A percentile compares a stretch with the other conserved stretches of the same genome.
phyloP scores from a whole-genome alignment of 805 yeast species.

The Wickerhamiella shivajii region DNA sequence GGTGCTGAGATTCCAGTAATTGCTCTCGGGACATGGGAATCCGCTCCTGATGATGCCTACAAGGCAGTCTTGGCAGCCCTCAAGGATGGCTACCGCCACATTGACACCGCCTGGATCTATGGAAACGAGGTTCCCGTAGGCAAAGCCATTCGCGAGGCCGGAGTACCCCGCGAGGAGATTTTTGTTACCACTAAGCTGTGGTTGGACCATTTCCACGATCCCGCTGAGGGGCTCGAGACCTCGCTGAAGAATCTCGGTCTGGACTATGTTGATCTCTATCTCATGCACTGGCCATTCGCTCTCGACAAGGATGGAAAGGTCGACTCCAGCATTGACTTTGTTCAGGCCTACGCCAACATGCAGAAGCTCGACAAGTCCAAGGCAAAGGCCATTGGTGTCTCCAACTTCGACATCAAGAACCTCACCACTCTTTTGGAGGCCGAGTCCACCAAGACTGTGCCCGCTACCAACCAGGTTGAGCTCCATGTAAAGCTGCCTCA shows the following conservation, averaged over 20 bases:
- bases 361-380: conserved; percentile 41
- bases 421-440: conserved; percentile 34
- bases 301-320: conserved; percentile 14
- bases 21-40: conserved; percentile 55
- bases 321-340: conserved; percentile 20
- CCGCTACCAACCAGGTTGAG: conserved; percentile 66
- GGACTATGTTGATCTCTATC: conserved; percentile 50
- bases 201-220: conserved; percentile 28
- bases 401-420: conserved; percentile 48
- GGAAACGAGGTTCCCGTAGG: conserved; percentile 58
- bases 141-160: conserved; percentile 31
- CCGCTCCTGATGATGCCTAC: conserved; percentile 31
- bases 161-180: conserved; percentile 34
- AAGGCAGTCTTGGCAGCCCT: conserved; percentile 46
- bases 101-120: conserved; percentile 63
- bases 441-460: conserved; percentile 30
- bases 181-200: conserved; percentile 54
- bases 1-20: conserved; percentile 50
- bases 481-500: conserved; percentile 62
- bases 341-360: conserved; percentile 49
- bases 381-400: conserved; percentile 59
- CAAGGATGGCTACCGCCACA: conserved; percentile 51
- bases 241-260: conserved; percentile 38
- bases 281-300: conserved; percentile 54
- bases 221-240: conserved; percentile 33